Percentiles rank a stretch among this genome's conserved stretches.
Evolutionary conservation across 2,329 filamentous ascomycete genomes (phyloP).

Genomic region (Botrytis fragariae): DNA sequence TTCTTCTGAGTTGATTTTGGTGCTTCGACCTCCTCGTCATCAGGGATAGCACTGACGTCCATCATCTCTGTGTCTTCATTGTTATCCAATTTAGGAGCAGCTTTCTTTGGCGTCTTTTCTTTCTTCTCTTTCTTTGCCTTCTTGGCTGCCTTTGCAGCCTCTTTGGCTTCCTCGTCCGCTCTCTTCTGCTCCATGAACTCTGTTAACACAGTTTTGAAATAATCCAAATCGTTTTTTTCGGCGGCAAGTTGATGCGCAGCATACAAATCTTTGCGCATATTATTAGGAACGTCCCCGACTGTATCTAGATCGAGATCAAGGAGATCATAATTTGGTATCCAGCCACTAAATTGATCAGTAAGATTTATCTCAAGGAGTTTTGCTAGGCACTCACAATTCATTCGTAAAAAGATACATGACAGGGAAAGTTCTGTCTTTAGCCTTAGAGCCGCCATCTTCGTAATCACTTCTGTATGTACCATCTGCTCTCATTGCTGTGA

Average conservation of each 20-base stretch:
- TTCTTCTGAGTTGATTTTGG: constrained; percentile 65
- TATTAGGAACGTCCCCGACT: constrained; percentile 65
- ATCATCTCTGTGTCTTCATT: constrained; percentile 61
- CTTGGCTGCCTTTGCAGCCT: constrained; percentile 47
- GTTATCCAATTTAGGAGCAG: constrained; percentile 49
- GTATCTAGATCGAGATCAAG: constrained; percentile 72
- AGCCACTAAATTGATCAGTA: constrained; percentile 60
- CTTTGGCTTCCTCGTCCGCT: constrained; percentile 48
- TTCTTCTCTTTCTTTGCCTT: constrained; percentile 43
- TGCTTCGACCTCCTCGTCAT: constrained; percentile 50
- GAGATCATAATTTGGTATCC: constrained; percentile 84
- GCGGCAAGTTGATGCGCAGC: constrained; percentile 78
- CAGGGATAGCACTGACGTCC: constrained; percentile 50
- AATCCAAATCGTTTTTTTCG: constrained; percentile 71
- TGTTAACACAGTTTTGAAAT: constrained; percentile 79
- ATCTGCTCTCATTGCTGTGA: constrained; percentile 77
- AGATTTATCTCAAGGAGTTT: constrained; percentile 20
- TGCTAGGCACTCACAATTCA: constrained; percentile 78
- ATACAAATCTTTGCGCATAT: constrained; percentile 76
- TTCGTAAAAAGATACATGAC: constrained; percentile 95
- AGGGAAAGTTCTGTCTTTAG: constrained; percentile 80
- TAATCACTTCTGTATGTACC: constrained; percentile 87
- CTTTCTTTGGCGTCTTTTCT: constrained; percentile 42
- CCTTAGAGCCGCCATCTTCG: constrained; percentile 82
- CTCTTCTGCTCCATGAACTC: constrained; percentile 66